These are phyloP conservation scores for Cryptosporidium muris DNA, from an alignment of 169 alveolate genomes.

Conservation along the genomic window DNA sequence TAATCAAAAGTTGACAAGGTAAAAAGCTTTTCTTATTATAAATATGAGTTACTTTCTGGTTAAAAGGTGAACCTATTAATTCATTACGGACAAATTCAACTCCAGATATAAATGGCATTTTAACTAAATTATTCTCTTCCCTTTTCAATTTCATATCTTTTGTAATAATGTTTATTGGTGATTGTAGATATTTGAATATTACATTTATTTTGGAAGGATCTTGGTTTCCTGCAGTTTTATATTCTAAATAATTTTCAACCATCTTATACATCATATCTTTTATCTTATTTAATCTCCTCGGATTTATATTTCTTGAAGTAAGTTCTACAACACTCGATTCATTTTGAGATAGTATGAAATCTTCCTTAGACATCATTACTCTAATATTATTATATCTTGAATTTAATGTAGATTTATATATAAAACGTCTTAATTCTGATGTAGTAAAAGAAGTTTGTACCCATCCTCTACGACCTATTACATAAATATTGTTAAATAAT, in stretches of 20 bases:
- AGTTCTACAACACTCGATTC: background rate
- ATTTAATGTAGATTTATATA: conserved; percentile 15
- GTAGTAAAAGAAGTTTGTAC: conserved; percentile 41
- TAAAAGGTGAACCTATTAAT: background rate
- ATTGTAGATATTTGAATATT: conserved; percentile 5
- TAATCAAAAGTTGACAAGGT: conserved; percentile 60
- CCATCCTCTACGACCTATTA: conserved; percentile 66
- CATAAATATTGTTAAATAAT: conserved; percentile 49
- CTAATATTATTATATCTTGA: background rate
- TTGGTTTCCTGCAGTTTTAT: background rate
- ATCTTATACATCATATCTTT: conserved; percentile 22
- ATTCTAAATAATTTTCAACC: conserved; percentile 52
- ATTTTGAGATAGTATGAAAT: conserved; percentile 33
- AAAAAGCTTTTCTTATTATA: background rate
- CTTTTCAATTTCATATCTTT: conserved; percentile 9
- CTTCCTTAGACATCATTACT: conserved; percentile 66
- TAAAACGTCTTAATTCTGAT: conserved; percentile 23
- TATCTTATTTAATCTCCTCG: conserved; percentile 21
- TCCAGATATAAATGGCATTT: conserved; percentile 35
- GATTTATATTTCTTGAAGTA: background rate
- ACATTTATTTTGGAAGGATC: conserved; percentile 20
- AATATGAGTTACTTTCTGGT: background rate
- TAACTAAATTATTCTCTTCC: background rate
- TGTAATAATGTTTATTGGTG: conserved; percentile 32
- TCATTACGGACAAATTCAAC: conserved; percentile 10